phyloP scores from a whole-genome alignment of 805 yeast species.

The Cyberlindnera mycetangii region DNA sequence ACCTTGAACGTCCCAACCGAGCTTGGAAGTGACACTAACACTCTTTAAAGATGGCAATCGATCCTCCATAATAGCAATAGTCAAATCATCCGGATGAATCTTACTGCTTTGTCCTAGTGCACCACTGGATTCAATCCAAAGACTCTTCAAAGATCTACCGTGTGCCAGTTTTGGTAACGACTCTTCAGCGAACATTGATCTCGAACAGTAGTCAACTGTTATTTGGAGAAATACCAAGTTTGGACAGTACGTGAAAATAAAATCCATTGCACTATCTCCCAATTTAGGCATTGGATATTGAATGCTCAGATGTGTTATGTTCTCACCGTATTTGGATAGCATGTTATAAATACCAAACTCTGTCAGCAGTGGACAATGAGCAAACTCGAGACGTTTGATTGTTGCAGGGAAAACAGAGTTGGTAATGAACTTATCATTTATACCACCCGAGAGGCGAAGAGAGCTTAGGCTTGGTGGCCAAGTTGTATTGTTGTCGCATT shows the following conservation, averaged over 20 bases:
- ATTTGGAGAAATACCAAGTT: constrained; percentile 59
- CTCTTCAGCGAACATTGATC: constrained; percentile 48
- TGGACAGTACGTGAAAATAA: constrained; percentile 74
- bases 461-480: constrained; percentile 84
- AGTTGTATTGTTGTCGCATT: constrained; percentile 40
- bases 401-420: constrained; percentile 71
- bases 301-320: constrained; percentile 59
- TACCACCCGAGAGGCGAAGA: constrained; percentile 83
- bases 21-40: constrained; percentile 64
- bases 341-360: constrained; percentile 63
- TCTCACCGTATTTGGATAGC: constrained; percentile 61
- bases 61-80: constrained; percentile 77
- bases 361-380: constrained; percentile 81
- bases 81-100: constrained; percentile 84
- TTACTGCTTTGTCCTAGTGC: constrained; percentile 79
- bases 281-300: constrained; percentile 89
- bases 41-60: constrained; percentile 65
- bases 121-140: constrained; percentile 82
- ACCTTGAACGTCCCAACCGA: constrained; percentile 81
- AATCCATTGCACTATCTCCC: constrained; percentile 66
- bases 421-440: constrained; percentile 73
- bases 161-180: constrained; percentile 28
- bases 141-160: constrained; percentile 41
- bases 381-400: constrained; percentile 68
- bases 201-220: constrained; percentile 72